Base-by-base conservation (phyloP, 345 rosid species). In the Citrus hindsii region DNA sequence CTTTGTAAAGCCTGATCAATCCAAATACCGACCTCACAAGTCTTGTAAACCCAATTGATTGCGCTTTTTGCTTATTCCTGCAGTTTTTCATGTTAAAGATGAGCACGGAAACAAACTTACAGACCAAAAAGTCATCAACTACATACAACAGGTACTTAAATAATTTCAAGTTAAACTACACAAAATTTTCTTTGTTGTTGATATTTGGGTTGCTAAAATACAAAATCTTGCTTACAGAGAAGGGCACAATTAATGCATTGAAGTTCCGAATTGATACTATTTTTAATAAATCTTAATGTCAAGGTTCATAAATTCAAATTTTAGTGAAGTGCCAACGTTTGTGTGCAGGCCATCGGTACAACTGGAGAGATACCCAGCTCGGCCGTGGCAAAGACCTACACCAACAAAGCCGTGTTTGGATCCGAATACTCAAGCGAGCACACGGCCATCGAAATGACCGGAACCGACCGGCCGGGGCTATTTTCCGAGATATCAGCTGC, bases 71-170 rank as follows among this genome's bases (percentile, higher is more conserved):
- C 25, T 48, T 21, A n/a, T 9, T 58, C 66, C 25, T 84, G 74
- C 87, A 93, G 98, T 93, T 82, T 93, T 93, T 78, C 89, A 93
- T 69, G 98, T 92, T 16, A 90, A 87, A 81, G 98, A 93, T 80
- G 91, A 88, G 74, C 68, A 85, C 18, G 98, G 97, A 68, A 85
- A 86, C 81, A 93, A 93, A 77, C 83, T 93, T 24, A 82, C 76
- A 30, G 94, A 93, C 42, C 88, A 86, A 64, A 82, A 69, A 19
- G 84, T 86, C 67, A 89, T 92, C 64, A 85, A 89, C 83, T 83
- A 84, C 77, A 90, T 93, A 71, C 79, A 76, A 67, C 89, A 93
- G 87, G 98, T 92, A 30, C 70, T 51, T 55, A 10, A 9, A 14
- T 9, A 10, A 33, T 24, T 35, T 27, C 6, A 12, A 7, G 5